phyloP scores from a whole-genome alignment of 148 eudicot species.

The Polygonum aviculare region DNA sequence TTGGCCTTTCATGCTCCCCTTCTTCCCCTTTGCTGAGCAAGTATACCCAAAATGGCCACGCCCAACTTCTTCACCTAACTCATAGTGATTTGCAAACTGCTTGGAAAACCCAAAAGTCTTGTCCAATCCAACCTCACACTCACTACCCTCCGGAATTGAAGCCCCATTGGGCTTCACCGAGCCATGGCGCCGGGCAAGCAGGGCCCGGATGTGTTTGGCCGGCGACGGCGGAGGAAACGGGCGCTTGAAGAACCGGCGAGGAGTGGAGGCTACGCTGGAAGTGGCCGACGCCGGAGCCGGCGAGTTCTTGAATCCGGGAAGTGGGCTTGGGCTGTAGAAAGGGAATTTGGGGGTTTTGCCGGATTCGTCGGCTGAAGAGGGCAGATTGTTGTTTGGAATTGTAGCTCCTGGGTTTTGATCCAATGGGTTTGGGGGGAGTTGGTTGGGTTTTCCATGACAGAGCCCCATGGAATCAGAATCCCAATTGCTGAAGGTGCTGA shows the following conservation, averaged over 20 bases:
- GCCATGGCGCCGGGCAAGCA: conserved; percentile 80
- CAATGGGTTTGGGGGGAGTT: conserved; percentile 35
- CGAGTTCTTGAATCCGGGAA: conserved; percentile 73
- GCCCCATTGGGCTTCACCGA: conserved; percentile 83
- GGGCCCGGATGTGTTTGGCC: conserved; percentile 85
- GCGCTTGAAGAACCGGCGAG: conserved; percentile 63
- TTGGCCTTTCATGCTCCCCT: conserved; percentile 68
- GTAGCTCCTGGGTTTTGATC: conserved; percentile 34
- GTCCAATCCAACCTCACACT: conserved; percentile 68
- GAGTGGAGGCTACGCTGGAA: conserved; percentile 56
- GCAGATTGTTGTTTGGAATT: conserved; percentile 14
- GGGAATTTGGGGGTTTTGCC: conserved; percentile 59
- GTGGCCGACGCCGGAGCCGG: conserved; percentile 47
- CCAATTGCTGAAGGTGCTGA: neutral
- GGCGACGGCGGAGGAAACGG: conserved; percentile 97
- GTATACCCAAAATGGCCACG: conserved; percentile 98
- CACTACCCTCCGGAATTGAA: conserved; percentile 86
- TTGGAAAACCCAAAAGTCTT: conserved; percentile 84
- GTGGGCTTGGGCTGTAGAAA: conserved; percentile 86
- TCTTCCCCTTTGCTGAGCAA: conserved; percentile 75
- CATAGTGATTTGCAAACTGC: conserved; percentile 54
- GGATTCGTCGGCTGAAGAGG: neutral
- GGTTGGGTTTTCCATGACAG: conserved; percentile 88
- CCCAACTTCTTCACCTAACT: conserved; percentile 86
- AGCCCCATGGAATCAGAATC: conserved; percentile 56